Evolutionary conservation across 139 green algal genomes (phyloP).

Genomic region (Chlorella sp.): DNA sequence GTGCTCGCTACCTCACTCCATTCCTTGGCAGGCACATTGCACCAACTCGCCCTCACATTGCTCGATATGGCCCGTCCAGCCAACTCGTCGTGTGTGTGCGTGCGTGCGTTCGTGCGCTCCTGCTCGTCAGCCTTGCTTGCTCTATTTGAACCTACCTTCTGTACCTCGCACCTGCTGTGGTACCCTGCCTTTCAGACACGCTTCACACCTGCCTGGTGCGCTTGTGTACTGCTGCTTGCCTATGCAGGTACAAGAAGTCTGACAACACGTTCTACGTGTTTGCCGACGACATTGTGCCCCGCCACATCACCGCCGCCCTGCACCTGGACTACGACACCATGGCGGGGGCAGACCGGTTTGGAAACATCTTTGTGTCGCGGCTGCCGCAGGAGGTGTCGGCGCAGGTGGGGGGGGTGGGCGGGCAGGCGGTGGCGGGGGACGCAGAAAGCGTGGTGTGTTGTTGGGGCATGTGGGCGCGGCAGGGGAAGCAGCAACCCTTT

Average conservation of each 20-base stretch:
- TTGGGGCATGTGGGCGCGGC: too few species aligned
- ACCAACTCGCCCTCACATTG: too few species aligned
- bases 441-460: background rate
- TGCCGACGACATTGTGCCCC: conserved; percentile 88
- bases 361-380: conserved; percentile 90
- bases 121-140: too few species aligned
- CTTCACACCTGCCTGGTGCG: too few species aligned
- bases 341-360: conserved; percentile 94
- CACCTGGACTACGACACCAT: conserved; percentile 98
- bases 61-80: too few species aligned
- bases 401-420: conserved; percentile 56
- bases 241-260: conserved; percentile 72
- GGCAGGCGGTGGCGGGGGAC: background rate
- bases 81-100: too few species aligned
- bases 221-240: background rate
- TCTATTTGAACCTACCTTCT: too few species aligned
- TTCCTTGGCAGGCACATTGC: too few species aligned
- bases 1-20: background rate
- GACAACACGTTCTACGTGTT: conserved; percentile 97
- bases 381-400: conserved; percentile 88
- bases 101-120: too few species aligned
- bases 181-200: too few species aligned
- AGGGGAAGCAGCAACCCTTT: too few species aligned
- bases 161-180: too few species aligned
- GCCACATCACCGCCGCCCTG: conserved; percentile 84